Percentiles rank a stretch among this genome's conserved stretches.
Evolutionary conservation across 1,284 basidiomycete species (phyloP).

Genomic region (Takashimella tepidaria): DNA sequence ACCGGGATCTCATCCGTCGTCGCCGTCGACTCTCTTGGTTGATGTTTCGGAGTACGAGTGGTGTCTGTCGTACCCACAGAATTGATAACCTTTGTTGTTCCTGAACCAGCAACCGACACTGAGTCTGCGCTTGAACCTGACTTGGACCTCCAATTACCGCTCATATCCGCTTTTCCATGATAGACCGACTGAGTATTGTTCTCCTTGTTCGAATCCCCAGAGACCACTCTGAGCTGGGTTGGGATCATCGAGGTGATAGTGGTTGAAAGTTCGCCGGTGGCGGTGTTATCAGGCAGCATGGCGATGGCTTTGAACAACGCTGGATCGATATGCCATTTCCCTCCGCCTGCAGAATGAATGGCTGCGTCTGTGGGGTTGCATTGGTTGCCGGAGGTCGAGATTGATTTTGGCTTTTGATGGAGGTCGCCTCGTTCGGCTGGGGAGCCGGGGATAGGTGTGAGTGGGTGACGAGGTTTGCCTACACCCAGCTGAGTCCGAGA

Average conservation of each 20-base stretch:
- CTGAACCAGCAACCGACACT: not conserved
- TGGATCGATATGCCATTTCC: not conserved
- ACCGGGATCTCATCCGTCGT: conserved; percentile 5
- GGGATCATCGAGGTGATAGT: conserved; percentile 8
- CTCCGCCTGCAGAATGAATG: conserved; percentile 11
- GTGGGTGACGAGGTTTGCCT: conserved; percentile 8
- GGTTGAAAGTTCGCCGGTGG: conserved; percentile 12
- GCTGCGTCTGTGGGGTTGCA: conserved; percentile 2
- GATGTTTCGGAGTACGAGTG: not conserved
- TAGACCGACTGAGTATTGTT: conserved; percentile 3
- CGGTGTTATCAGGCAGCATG: conserved; percentile 12
- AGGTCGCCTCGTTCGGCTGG: conserved; percentile 4
- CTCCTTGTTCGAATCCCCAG: not conserved
- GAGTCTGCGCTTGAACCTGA: not conserved
- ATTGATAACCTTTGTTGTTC: not conserved
- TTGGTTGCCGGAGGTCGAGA: not conserved
- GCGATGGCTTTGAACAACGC: conserved; percentile 2
- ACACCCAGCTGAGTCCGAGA: conserved; percentile 11
- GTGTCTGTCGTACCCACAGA: not conserved
- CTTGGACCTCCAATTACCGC: conserved; percentile 35
- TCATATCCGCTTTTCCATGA: conserved; percentile 36
- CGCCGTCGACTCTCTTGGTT: not conserved
- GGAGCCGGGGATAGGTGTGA: conserved; percentile 10
- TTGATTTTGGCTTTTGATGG: not conserved
- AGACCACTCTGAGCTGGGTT: not conserved